phyloP scores from a whole-genome alignment of 2,329 filamentous ascomycete species.

The Kalaharituber pfeilii region DNA sequence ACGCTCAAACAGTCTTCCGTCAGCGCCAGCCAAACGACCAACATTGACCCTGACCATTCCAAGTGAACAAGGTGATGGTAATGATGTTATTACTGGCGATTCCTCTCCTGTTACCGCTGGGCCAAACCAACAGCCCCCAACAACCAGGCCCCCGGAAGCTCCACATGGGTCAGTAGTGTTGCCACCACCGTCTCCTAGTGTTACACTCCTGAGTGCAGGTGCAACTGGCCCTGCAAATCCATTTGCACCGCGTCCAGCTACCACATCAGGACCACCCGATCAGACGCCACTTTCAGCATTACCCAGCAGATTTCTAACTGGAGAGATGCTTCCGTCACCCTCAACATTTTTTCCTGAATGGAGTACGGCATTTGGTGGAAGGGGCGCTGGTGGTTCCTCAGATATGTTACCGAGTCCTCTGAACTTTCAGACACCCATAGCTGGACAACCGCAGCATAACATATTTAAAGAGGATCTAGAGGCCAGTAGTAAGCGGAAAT shows the following conservation, averaged over 20 bases:
- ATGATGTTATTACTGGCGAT: slow-evolving; percentile 54
- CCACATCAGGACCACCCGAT: slow-evolving; percentile 37
- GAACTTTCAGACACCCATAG: slow-evolving; percentile 67
- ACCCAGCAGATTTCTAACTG: slow-evolving; percentile 76
- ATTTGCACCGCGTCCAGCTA: slow-evolving; percentile 72
- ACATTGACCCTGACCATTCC: slow-evolving; percentile 88
- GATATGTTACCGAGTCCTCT: slow-evolving; percentile 85
- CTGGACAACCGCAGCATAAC: slow-evolving; percentile 11
- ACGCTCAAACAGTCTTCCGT: slow-evolving; percentile 51
- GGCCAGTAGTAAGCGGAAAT: slow-evolving; percentile 15
- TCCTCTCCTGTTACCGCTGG: slow-evolving; percentile 37
- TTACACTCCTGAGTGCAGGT: slow-evolving; percentile 73
- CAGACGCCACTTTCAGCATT: slow-evolving; percentile 88
- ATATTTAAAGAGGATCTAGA: slow-evolving; percentile 16
- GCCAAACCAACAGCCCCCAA: slow-evolving; percentile 19
- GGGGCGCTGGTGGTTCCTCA: slow-evolving; percentile 41
- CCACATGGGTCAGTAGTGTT: slow-evolving; percentile 56
- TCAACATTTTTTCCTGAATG: slow-evolving; percentile 87
- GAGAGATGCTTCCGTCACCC: slow-evolving; percentile 74
- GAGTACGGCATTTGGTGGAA: slow-evolving; percentile 41
- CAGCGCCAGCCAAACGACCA: slow-evolving; percentile 53
- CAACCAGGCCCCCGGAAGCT: slow-evolving; percentile 7
- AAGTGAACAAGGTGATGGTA: slow-evolving; percentile 64
- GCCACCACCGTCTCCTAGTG: slow-evolving; percentile 81
- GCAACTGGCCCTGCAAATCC: slow-evolving; percentile 88